A percentile compares a stretch with the other conserved stretches of the same genome.
Evolutionary conservation across 805 yeast species (phyloP).

Genomic region (Yueomyces sp.): DNA sequence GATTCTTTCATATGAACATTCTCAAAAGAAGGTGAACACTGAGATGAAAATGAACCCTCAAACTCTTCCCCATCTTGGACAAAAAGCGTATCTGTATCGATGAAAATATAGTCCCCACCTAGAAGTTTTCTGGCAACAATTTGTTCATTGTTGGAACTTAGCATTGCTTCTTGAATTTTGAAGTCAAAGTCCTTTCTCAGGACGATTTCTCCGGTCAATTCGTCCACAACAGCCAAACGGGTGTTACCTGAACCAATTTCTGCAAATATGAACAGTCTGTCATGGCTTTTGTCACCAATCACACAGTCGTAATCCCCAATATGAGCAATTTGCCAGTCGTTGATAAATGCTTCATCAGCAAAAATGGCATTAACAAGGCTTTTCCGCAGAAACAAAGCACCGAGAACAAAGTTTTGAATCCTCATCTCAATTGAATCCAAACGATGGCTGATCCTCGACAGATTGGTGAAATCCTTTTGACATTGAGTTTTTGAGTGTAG

Average conservation of each 20-base stretch:
- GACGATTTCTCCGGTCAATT: slow-evolving; percentile 21
- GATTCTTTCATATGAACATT: slow-evolving; percentile 5
- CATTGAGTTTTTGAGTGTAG: too few relatives aligned
- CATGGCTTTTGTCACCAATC: slow-evolving; percentile 5
- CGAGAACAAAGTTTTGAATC: too few relatives aligned
- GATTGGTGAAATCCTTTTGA: too few relatives aligned
- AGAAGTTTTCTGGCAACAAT: slow-evolving; percentile 4
- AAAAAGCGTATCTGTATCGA: slow-evolving; percentile 10
- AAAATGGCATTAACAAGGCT: slow-evolving; percentile 20
- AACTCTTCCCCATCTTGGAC: not conserved
- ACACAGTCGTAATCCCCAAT: slow-evolving; percentile 28
- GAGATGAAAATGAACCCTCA: slow-evolving; percentile 4
- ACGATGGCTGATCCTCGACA: too few relatives aligned
- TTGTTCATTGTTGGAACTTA: slow-evolving; percentile 4
- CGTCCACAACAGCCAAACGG: slow-evolving; percentile 25
- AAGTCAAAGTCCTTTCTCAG: slow-evolving; percentile 22
- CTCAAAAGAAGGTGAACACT: slow-evolving; percentile 7
- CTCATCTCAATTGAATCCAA: too few relatives aligned
- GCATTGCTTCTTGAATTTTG: slow-evolving; percentile 6
- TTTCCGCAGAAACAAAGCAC: not conserved
- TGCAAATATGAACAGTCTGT: slow-evolving; percentile 18
- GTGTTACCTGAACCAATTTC: slow-evolving; percentile 8
- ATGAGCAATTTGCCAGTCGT: slow-evolving; percentile 41
- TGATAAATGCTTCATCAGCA: slow-evolving; percentile 39
- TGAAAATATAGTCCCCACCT: slow-evolving; percentile 4